Evolutionary conservation across 805 yeast genomes (phyloP).

Genomic region (Barnettozyma vustinii): DNA sequence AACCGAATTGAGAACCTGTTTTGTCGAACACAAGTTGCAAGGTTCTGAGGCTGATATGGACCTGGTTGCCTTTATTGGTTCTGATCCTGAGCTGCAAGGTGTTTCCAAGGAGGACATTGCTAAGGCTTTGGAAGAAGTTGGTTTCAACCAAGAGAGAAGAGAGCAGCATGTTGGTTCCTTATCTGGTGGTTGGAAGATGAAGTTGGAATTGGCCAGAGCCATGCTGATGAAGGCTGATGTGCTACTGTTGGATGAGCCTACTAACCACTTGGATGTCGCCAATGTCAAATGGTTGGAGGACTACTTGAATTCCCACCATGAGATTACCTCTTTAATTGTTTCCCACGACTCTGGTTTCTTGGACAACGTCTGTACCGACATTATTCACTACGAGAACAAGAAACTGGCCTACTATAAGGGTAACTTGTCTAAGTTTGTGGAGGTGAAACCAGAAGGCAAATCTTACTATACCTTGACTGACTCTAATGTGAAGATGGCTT

Average conservation of each 20-base stretch:
- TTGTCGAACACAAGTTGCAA: conserved; percentile 94
- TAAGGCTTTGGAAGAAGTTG: conserved; percentile 73
- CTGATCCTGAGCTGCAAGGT: conserved; percentile 72
- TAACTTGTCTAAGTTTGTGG: conserved; percentile 86
- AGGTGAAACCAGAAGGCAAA: conserved; percentile 92
- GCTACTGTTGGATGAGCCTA: conserved; percentile 92
- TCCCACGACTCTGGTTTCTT: conserved; percentile 97
- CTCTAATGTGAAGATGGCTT: conserved; percentile 89
- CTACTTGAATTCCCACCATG: conserved; percentile 73
- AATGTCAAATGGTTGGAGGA: conserved; percentile 94
- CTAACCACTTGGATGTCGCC: conserved; percentile 92
- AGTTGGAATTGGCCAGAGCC: conserved; percentile 96
- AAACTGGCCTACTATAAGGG: conserved; percentile 95
- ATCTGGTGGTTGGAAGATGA: conserved; percentile 99
- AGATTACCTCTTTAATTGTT: conserved; percentile 90
- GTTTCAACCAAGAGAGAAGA: conserved; percentile 87
- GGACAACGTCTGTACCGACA: conserved; percentile 94
- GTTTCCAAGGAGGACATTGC: conserved; percentile 70
- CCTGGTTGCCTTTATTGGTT: conserved; percentile 79
- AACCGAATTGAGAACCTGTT: conserved; percentile 82
- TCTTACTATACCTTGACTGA: conserved; percentile 93
- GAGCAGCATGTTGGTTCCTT: conserved; percentile 88
- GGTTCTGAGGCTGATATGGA: conserved; percentile 92
- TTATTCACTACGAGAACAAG: conserved; percentile 93
- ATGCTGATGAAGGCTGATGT: conserved; percentile 97